Evolutionary conservation across 108 stramenopile species (phyloP).

Genomic region (Pseudonitzschia pungens): DNA sequence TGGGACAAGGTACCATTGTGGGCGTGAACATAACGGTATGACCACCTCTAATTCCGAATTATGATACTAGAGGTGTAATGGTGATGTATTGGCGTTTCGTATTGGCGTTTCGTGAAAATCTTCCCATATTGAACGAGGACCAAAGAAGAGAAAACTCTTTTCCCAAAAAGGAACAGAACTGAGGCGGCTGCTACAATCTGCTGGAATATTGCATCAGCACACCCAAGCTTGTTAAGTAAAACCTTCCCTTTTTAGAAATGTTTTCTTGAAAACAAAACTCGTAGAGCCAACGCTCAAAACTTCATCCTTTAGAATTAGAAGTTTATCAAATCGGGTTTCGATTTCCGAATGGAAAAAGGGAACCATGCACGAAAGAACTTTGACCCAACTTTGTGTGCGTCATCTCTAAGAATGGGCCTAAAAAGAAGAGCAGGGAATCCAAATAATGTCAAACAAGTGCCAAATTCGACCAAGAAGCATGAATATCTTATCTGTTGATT

Average conservation of each 20-base stretch:
- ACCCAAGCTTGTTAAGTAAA: neutral
- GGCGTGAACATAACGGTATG: no score
- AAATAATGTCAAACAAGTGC: neutral
- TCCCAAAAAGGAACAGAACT: neutral
- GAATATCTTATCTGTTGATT: neutral
- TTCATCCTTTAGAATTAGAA: neutral
- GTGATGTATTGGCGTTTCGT: neutral
- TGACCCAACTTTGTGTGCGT: neutral
- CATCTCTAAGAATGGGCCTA: neutral
- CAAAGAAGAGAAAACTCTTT: neutral
- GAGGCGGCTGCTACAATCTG: neutral
- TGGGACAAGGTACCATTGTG: neutral
- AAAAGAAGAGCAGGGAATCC: no score
- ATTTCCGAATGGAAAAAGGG: neutral
- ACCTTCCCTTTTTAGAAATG: neutral
- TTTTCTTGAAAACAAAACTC: neutral
- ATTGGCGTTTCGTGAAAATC: neutral
- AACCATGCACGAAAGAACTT: neutral
- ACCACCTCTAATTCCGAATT: no score
- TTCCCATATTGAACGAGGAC: neutral
- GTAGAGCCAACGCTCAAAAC: neutral
- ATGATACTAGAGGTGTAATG: no score
- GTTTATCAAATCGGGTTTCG: neutral
- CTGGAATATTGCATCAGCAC: neutral
- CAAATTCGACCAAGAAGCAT: neutral